Conservation (phyloP, 352 stramenopile species). For the Phytophthora tentaculata region DNA sequence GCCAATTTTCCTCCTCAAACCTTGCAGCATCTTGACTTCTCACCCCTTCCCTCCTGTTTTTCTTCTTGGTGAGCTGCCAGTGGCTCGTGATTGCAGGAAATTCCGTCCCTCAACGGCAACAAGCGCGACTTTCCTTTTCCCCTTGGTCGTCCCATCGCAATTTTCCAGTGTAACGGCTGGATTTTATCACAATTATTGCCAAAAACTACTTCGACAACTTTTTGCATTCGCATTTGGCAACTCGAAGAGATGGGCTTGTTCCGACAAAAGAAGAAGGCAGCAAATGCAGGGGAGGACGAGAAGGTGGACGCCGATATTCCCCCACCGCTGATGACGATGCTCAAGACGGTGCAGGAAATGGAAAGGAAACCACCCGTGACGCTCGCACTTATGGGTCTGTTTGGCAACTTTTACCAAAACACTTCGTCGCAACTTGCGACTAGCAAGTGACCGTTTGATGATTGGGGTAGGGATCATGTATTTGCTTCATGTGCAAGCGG, state of each 20-base stretch:
- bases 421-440: neutral
- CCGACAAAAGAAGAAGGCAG: conserved; percentile 26
- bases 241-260: conserved; percentile 27
- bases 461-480: conserved; percentile 52
- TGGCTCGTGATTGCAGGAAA: conserved; percentile 6
- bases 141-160: conserved; percentile 27
- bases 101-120: conserved; percentile 13
- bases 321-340: conserved; percentile 44
- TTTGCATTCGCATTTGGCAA: neutral
- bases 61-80: conserved; percentile 19
- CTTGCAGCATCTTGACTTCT: conserved; percentile 54
- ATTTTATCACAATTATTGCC: conserved; percentile 12
- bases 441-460: conserved; percentile 7
- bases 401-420: neutral
- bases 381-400: conserved; percentile 49
- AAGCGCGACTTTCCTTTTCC: conserved; percentile 22
- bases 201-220: neutral
- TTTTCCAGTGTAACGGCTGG: conserved; percentile 27
- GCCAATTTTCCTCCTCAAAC: conserved; percentile 65
- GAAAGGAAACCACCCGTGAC: conserved; percentile 71
- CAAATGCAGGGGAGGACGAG: conserved; percentile 5
- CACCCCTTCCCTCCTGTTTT: conserved; percentile 8
- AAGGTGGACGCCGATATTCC: conserved; percentile 26
- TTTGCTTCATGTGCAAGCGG: conserved; percentile 62
- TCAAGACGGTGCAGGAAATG: conserved; percentile 53